Percentiles rank a stretch among this genome's conserved stretches.
Conservation (phyloP, 2,329 filamentous ascomycete genomes). For the Karstenula rhodostoma region DNA sequence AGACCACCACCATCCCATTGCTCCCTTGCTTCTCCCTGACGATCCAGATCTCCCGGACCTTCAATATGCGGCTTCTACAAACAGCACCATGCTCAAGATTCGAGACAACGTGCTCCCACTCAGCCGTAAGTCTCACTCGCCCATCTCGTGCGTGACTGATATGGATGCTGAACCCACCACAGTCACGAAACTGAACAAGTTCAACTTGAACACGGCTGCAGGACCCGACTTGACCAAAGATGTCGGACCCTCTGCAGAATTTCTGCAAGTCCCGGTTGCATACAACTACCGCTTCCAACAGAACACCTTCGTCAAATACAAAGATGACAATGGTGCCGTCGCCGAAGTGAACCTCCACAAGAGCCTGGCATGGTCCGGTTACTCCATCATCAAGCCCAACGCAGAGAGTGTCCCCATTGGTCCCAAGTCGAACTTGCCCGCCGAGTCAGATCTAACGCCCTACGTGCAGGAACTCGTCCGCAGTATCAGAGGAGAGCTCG, state of each 20-base stretch:
- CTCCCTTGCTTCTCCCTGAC: constrained; percentile 32
- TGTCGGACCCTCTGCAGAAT: constrained; percentile 80
- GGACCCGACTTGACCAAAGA: constrained; percentile 70
- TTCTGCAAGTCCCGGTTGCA: constrained; percentile 76
- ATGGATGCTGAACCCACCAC: neutral
- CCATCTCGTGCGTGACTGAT: neutral
- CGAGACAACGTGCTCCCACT: constrained; percentile 75
- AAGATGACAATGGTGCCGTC: constrained; percentile 48
- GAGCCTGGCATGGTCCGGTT: constrained; percentile 36
- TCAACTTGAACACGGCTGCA: constrained; percentile 56
- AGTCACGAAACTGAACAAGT: constrained; percentile 69
- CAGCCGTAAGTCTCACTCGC: constrained; percentile 62
- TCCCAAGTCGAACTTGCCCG: constrained; percentile 64
- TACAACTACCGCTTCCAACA: constrained; percentile 82
- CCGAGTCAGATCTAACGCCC: constrained; percentile 59
- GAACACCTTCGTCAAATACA: constrained; percentile 76
- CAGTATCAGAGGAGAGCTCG: constrained; percentile 71
- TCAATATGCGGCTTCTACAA: constrained; percentile 76
- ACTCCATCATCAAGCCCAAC: constrained; percentile 67
- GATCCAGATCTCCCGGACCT: constrained; percentile 77
- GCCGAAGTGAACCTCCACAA: constrained; percentile 39
- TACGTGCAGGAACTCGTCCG: constrained; percentile 71
- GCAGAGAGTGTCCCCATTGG: constrained; percentile 68
- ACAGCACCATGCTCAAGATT: constrained; percentile 75
- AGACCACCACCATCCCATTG: constrained; percentile 17